Evolutionary conservation across 1,284 basidiomycete genomes (phyloP).

Genomic region (Pyrrhoderma lamaoense): DNA sequence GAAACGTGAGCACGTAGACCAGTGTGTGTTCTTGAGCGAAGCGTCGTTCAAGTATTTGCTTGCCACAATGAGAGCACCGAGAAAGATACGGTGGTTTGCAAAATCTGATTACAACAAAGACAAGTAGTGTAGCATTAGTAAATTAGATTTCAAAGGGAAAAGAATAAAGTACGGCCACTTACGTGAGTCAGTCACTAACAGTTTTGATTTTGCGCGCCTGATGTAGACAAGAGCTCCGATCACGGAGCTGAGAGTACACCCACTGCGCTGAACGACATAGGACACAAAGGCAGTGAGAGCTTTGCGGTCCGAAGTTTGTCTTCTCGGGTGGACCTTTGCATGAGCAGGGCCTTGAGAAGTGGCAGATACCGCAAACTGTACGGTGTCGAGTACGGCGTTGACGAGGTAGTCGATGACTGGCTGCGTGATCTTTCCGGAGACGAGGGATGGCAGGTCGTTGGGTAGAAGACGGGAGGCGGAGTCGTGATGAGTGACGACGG

Average conservation of each 20-base stretch:
- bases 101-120: no score
- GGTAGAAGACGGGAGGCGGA: not conserved
- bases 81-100: slow-evolving; percentile 71
- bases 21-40: slow-evolving; percentile 70
- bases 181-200: slow-evolving; percentile 60
- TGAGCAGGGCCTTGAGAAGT: slow-evolving; percentile 46
- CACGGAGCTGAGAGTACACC: slow-evolving; percentile 56
- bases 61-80: slow-evolving; percentile 63
- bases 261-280: slow-evolving; percentile 59
- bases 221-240: slow-evolving; percentile 64
- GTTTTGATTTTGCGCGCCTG: slow-evolving; percentile 60
- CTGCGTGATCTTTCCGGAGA: slow-evolving; percentile 51
- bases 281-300: slow-evolving; percentile 50
- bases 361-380: slow-evolving; percentile 61
- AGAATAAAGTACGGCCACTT: no score
- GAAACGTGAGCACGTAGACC: slow-evolving; percentile 70
- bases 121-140: no score
- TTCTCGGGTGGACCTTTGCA: slow-evolving; percentile 32
- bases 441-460: slow-evolving; percentile 42
- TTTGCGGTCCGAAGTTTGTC: slow-evolving; percentile 26
- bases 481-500: not conserved
- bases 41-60: slow-evolving; percentile 74
- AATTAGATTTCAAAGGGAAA: no score
- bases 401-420: slow-evolving; percentile 60
- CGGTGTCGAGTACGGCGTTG: slow-evolving; percentile 58